Evolutionary conservation across 768 basidiomycete species (phyloP).

Genomic region (Imleria badia): DNA sequence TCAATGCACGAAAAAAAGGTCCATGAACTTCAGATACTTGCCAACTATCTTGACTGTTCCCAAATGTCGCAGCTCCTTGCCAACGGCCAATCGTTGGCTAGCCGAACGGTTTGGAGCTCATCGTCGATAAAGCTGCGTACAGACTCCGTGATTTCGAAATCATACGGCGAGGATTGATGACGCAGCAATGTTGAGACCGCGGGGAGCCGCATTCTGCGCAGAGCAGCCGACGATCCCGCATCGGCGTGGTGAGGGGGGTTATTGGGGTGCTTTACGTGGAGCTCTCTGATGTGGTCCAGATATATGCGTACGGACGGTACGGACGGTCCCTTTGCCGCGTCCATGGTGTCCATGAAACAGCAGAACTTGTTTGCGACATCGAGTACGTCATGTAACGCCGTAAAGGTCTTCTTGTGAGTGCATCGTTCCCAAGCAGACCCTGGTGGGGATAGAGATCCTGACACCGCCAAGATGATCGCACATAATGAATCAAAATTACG

Average conservation of each 20-base stretch:
- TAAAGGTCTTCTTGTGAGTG: slow-evolving; percentile 48
- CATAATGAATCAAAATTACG: slow-evolving; percentile 71
- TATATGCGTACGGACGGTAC: slow-evolving; percentile 70
- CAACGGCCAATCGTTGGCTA: slow-evolving; percentile 38
- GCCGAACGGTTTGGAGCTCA: slow-evolving; percentile 41
- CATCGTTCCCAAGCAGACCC: slow-evolving; percentile 70
- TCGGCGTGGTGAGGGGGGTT: slow-evolving; percentile 15
- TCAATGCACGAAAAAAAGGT: neutral
- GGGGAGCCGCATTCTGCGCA: slow-evolving; percentile 53
- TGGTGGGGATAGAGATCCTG: slow-evolving; percentile 55
- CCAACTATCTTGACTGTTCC: neutral
- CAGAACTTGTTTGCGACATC: slow-evolving; percentile 44
- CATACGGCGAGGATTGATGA: slow-evolving; percentile 54
- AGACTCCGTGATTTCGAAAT: slow-evolving; percentile 45
- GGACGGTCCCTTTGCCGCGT: slow-evolving; percentile 51
- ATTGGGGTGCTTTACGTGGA: slow-evolving; percentile 50
- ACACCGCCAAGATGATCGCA: slow-evolving; percentile 62
- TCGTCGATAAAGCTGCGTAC: slow-evolving; percentile 48
- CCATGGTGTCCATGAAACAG: slow-evolving; percentile 46
- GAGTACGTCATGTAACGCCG: slow-evolving; percentile 52
- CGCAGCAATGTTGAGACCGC: slow-evolving; percentile 54
- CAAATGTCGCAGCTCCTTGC: slow-evolving; percentile 55
- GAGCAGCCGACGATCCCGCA: slow-evolving; percentile 52
- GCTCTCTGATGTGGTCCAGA: slow-evolving; percentile 58
- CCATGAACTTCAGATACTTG: neutral